Evolutionary conservation across 2,329 filamentous ascomycete species (phyloP).

Genomic region (Fusarium buxicola): DNA sequence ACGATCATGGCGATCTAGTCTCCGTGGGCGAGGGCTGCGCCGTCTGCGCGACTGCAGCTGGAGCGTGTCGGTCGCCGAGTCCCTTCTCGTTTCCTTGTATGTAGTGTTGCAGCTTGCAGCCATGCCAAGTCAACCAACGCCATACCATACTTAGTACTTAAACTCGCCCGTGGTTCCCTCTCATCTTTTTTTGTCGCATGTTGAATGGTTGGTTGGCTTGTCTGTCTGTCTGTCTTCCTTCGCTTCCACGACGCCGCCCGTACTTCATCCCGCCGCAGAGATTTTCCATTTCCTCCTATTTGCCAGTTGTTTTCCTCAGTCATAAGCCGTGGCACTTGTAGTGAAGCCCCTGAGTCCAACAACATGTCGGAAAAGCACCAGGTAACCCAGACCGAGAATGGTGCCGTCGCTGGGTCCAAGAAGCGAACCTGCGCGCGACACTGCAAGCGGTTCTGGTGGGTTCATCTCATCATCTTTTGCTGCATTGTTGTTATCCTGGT

Average conservation of each 20-base stretch:
- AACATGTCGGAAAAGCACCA: slow-evolving; percentile 55
- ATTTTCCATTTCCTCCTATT: slow-evolving; percentile 1
- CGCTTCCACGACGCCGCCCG: slow-evolving; percentile 18
- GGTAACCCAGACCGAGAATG: slow-evolving; percentile 52
- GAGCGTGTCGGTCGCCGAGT: slow-evolving; percentile 17
- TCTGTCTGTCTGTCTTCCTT: slow-evolving; percentile 24
- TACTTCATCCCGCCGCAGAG: slow-evolving; percentile 4
- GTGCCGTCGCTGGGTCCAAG: slow-evolving; percentile 47
- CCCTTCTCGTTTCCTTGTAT: slow-evolving; percentile 23
- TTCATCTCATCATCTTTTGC: slow-evolving; percentile 64
- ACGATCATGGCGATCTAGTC: slow-evolving; percentile 44
- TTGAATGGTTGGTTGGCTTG: slow-evolving; percentile 33
- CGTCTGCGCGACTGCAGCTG: slow-evolving; percentile 11
- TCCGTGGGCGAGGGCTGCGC: slow-evolving; percentile 27
- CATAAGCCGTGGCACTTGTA: background rate
- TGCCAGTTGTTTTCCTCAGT: background rate
- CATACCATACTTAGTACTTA: slow-evolving; percentile 40
- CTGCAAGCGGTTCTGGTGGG: slow-evolving; percentile 71
- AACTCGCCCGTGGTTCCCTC: slow-evolving; percentile 34
- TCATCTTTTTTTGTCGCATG: slow-evolving; percentile 5
- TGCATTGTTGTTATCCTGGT: slow-evolving; percentile 66
- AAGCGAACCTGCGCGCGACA: slow-evolving; percentile 58
- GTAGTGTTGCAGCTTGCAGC: slow-evolving; percentile 12
- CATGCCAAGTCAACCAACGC: slow-evolving; percentile 22
- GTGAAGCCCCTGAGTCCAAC: background rate